Base-by-base conservation (phyloP, 495 filamentous ascomycete species). In the Neurospora sp. region DNA sequence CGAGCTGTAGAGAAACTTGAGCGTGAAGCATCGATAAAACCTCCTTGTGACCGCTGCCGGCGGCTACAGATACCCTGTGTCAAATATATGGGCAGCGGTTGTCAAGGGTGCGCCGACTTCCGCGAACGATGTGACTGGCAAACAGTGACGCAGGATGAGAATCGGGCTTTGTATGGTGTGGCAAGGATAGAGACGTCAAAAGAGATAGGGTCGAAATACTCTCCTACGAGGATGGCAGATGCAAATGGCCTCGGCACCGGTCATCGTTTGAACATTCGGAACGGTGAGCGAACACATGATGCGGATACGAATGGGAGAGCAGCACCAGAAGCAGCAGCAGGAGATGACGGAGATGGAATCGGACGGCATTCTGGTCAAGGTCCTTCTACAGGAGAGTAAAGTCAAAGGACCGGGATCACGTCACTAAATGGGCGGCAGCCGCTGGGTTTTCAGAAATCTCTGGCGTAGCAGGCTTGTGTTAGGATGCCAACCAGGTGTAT, bases 111-210 rank as follows among this genome's bases (percentile, higher is more conserved):
- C 80, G 96, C 93, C 2, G 92, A 91, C 80, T 94, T 95, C 80
- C 93, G 96, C 77, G 91, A 92, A 16, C 94, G 92, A 73, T 97
- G 93, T 79, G 88, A 87, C 31, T 97, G 93, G 93, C 90, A 89
- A 73, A 88, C 90, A 71, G 86, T 94, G 68, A 90, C 87, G 44
- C 89, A 93, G 68, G 88, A 89, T 0, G 93, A 18, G 1, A 37
- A 37, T 37, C 5, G 96, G 77, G 74, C 93, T 18, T 69, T 37
- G 16, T 7, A 37, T 37, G 16, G 39, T 10, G 38, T 73, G 38
- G 71, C n/a, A 31, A n/a, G 9, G 45, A 41, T 45, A 22, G 7
- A 39, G 7, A 22, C 6, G 47, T 37, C 44, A 40, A 39, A n/a
- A 27, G 9, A 44, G 59, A 2, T 37, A 9, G 18, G 1, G 4